Base-by-base conservation (phyloP, 495 filamentous ascomycete genomes). In the Terfezia boudieri region DNA sequence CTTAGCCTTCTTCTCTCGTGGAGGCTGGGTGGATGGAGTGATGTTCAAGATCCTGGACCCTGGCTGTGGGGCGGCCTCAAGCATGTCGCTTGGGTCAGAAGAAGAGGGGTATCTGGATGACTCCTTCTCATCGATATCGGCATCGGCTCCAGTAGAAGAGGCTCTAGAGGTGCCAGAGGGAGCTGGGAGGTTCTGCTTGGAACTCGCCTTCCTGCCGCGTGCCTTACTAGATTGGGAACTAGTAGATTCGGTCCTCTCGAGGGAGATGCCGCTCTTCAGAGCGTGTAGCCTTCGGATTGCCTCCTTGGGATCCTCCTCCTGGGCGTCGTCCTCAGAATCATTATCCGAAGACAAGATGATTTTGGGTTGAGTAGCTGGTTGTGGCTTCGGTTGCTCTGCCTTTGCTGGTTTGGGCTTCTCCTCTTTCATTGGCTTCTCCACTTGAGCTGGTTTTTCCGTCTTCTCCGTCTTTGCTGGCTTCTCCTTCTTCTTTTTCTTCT, bases 11-110 rank as follows among this genome's bases (percentile, higher is more conserved):
- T 66, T 65, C 10, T 53, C 52, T 17, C 65, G 67, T 35, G 64
- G 61, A 32, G 64, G 68, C 56, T 72, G 63, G 36, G 59, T 61
- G 6, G 70, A 60, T 8, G 68, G 59, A 23, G 61, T 70, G 50
- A 75, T 59, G 37, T 66, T 64, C 11, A 75, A 61, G 36, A 71
- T 65, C 0, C 69, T 58, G 9, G 72, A 67, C 9, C 64, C 70
- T 9, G 63, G 10, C 16, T 57, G 55, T 16, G 63, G 52, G 9
- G 66, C 57, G 9, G 66, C 57, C 59, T 75, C 73, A 22, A 75
- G 65, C 73, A 75, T 75, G 59, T 75, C 73, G 48, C 37, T 56
- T 32, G 63, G 63, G 36, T 64, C 61, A n/a, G 61, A 53, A 22
- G 59, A 62, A 52, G 36, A 62, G 55, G 14, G 56, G 53, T 38